These are phyloP conservation scores for Rhododendron mucronatum DNA, from an alignment of 148 eudicot species.

Conservation along the genomic window DNA sequence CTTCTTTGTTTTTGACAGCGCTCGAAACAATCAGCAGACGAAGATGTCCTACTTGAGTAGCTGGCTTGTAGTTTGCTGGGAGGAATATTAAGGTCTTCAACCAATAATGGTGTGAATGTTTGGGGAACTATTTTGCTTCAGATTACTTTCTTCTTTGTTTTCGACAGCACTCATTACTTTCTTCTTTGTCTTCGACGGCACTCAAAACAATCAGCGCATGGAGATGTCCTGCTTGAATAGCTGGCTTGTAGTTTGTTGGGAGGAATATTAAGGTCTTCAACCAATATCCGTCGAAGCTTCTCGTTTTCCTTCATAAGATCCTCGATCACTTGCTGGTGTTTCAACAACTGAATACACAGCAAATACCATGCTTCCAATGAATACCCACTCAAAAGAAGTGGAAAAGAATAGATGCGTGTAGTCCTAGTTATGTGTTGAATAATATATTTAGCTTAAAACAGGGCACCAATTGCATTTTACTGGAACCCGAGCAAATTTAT, in stretches of 20 bases:
- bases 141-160: constrained; percentile 49
- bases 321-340: constrained; percentile 79
- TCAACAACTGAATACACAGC: constrained; percentile 52
- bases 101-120: constrained; percentile 18
- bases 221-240: constrained; percentile 27
- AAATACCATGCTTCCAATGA: neutral
- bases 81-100: constrained; percentile 73
- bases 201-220: constrained; percentile 75
- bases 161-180: constrained; percentile 82
- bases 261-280: constrained; percentile 75
- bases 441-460: neutral
- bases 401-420: neutral
- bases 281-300: constrained; percentile 65
- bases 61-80: constrained; percentile 48
- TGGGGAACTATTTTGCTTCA: neutral
- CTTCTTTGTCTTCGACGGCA: constrained; percentile 79
- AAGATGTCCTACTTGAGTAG: constrained; percentile 26
- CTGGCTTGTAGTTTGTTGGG: constrained; percentile 49
- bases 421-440: neutral
- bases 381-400: neutral
- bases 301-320: constrained; percentile 84
- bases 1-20: constrained; percentile 72
- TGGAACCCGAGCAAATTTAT: neutral
- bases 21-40: constrained; percentile 72
- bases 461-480: neutral